These are phyloP conservation scores for Erysimum cheiranthoides DNA, from an alignment of 345 rosid species.

Conservation along the genomic window DNA sequence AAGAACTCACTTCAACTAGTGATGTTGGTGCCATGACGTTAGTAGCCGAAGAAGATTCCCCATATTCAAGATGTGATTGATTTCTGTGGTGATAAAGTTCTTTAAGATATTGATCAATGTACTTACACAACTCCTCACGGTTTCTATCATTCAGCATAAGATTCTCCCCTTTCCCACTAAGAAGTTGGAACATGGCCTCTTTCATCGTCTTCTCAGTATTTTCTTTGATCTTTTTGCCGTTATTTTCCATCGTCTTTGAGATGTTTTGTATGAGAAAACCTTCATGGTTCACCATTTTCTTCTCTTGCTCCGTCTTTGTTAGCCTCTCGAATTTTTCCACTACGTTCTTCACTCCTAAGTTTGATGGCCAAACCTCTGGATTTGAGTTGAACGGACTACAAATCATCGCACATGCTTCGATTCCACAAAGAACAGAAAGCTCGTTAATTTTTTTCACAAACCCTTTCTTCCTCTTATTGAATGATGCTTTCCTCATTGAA, in stretches of 20 bases:
- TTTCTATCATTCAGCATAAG: not conserved
- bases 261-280: slow-evolving; percentile 43
- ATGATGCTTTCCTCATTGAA: slow-evolving; percentile 47
- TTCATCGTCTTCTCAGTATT: slow-evolving; percentile 29
- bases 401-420: slow-evolving; percentile 46
- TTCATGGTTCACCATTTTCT: slow-evolving; percentile 49
- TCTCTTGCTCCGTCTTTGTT: slow-evolving; percentile 35
- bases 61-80: not conserved
- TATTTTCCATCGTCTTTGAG: slow-evolving; percentile 7
- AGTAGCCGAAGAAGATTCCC: slow-evolving; percentile 33
- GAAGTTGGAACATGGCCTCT: slow-evolving; percentile 28
- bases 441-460: slow-evolving; percentile 46
- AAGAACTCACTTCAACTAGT: slow-evolving; percentile 23
- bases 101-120: slow-evolving; percentile 19
- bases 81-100: slow-evolving; percentile 14
- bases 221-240: slow-evolving; percentile 27
- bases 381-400: slow-evolving; percentile 34
- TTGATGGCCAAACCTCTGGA: slow-evolving; percentile 50
- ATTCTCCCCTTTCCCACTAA: not conserved
- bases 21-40: not conserved
- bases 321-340: slow-evolving; percentile 33
- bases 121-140: slow-evolving; percentile 13
- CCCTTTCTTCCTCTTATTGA: slow-evolving; percentile 50
- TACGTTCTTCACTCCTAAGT: not conserved
- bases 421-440: slow-evolving; percentile 46